Conservation (phyloP, 345 rosid species). For the Salix purpurea region DNA sequence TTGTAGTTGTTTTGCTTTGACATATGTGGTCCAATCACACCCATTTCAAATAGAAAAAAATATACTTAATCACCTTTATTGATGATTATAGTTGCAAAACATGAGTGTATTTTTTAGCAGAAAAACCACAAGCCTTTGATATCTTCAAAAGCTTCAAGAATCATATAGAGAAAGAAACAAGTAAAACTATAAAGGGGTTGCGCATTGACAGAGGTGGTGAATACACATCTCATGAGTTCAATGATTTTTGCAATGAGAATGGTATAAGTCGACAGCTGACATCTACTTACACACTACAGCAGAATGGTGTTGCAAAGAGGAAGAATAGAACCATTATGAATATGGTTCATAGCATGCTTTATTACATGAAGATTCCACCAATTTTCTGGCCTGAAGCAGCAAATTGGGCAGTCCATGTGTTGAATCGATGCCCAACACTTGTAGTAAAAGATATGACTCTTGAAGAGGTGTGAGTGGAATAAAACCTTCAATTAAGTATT, state of each 20-base stretch:
- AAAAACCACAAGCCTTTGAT: background rate
- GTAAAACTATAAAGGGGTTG: background rate
- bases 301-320: background rate
- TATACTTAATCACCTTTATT: no score
- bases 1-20: no score
- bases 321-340: no score
- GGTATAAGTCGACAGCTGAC: background rate
- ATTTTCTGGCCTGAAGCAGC: accelerated
- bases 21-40: no score
- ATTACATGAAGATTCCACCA: no score
- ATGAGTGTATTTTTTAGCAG: background rate
- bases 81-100: background rate
- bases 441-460: background rate
- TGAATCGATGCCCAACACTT: background rate
- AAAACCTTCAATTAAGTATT: background rate
- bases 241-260: background rate
- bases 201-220: background rate
- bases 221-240: background rate
- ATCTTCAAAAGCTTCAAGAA: background rate
- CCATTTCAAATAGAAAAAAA: no score
- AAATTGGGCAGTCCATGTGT: background rate
- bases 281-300: accelerated
- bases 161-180: background rate
- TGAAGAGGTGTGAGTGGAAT: background rate
- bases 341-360: no score